Percentiles rank a stretch among this genome's conserved stretches.
phyloP scores from a whole-genome alignment of 176 grass and related monocot genomes.

The Hordeum vulgare region DNA sequence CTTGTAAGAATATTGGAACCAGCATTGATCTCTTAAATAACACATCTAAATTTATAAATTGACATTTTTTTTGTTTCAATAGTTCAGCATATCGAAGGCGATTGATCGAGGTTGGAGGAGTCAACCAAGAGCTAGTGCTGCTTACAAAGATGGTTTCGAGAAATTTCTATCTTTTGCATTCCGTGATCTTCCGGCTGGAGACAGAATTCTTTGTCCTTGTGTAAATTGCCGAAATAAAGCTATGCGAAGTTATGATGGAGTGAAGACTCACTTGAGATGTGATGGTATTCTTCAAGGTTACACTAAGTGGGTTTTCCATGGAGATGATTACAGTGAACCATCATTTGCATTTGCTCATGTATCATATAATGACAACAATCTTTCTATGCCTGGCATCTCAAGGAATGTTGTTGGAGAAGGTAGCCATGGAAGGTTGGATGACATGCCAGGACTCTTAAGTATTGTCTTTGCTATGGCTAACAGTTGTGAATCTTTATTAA shows the following conservation, averaged over 20 bases:
- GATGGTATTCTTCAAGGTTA: slow-evolving; percentile 12
- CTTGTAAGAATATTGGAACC: no score
- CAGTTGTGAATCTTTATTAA: neutral
- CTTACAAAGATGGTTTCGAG: neutral
- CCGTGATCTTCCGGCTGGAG: neutral
- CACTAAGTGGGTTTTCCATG: neutral
- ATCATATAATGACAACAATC: neutral
- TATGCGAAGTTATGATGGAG: neutral
- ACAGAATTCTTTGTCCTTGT: neutral
- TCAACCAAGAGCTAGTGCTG: neutral
- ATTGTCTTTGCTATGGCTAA: neutral
- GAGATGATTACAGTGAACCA: neutral
- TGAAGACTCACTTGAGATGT: neutral
- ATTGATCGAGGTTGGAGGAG: neutral
- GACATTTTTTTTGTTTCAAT: no score
- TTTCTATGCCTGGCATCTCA: neutral
- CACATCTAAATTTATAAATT: no score
- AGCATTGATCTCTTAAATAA: neutral
- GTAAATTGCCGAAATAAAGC: neutral
- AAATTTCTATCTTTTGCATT: slow-evolving; percentile 7
- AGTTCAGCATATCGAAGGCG: no score
- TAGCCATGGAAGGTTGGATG: neutral
- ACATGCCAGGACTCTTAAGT: neutral
- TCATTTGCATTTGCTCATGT: neutral
- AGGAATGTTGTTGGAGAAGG: neutral